Conservation (phyloP, 2,329 filamentous ascomycete species). For the Akanthomyces uredinophilus region DNA sequence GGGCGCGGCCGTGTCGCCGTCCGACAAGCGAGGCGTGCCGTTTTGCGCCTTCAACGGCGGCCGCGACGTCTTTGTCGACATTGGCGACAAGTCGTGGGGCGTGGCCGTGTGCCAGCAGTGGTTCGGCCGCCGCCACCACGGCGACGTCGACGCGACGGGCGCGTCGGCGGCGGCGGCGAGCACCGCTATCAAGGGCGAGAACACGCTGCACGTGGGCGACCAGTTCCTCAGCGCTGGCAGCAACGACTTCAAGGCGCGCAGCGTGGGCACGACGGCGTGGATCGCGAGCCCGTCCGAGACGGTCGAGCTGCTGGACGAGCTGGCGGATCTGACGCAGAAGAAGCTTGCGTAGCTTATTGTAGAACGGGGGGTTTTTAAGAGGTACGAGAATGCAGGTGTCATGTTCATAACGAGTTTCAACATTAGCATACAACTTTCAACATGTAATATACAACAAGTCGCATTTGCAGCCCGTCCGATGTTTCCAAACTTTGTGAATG, state of each 20-base stretch:
- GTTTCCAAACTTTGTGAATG: too few species aligned
- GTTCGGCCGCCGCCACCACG: slow-evolving; percentile 56
- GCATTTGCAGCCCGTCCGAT: too few species aligned
- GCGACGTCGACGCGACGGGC: neutral
- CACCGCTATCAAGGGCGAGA: slow-evolving; percentile 58
- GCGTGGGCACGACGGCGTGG: slow-evolving; percentile 89
- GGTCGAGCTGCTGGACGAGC: slow-evolving; percentile 80
- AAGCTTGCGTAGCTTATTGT: slow-evolving; percentile 26
- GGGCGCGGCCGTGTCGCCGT: neutral
- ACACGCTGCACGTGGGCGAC: slow-evolving; percentile 91
- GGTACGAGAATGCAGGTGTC: neutral
- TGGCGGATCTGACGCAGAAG: slow-evolving; percentile 55
- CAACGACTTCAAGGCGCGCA: slow-evolving; percentile 93
- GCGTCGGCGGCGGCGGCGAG: slow-evolving; percentile 19
- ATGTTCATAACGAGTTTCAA: neutral
- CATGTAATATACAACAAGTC: neutral
- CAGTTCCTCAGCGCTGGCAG: slow-evolving; percentile 93
- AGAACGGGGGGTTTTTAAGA: too few species aligned
- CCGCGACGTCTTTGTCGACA: slow-evolving; percentile 96
- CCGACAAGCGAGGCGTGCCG: slow-evolving; percentile 48
- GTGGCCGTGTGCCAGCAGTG: slow-evolving; percentile 88
- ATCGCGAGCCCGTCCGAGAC: slow-evolving; percentile 91
- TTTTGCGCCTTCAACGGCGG: slow-evolving; percentile 99
- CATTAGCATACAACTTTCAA: neutral
- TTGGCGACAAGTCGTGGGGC: slow-evolving; percentile 96